Base-by-base conservation (phyloP, 495 filamentous ascomycete genomes). In the Chaetomidium leptoderma region DNA sequence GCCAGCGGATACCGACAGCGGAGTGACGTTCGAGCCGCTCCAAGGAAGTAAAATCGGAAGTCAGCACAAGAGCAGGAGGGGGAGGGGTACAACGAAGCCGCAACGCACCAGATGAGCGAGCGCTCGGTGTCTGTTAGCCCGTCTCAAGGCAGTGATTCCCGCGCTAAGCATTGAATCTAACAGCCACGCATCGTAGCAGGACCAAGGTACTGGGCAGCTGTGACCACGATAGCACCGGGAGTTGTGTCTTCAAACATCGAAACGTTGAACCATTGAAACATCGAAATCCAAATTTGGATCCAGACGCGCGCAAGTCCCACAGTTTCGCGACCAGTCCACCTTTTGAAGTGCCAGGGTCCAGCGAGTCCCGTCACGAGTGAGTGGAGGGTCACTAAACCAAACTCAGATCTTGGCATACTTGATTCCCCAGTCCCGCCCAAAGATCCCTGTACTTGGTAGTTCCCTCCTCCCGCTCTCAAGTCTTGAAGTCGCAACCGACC, bases 101-200 rank as follows among this genome's bases (percentile, higher is more conserved):
- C 44, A 36, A 51, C 47, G 11, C 10, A 59, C 57, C 48, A 48
- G 26, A 10, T 24, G 49, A 21, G 21, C 10, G 23, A 51, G 43
- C n/a, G 39, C 27, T 46, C 33, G 51, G 6, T 32, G 16, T 42
- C 37, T 56, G 46, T 24, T 56, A 51, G 43, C 64, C 57, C 63
- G 61, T 60, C 55, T 58, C 53, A 62, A 55, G 59, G 51, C 55
- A 43, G 37, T 40, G 59, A 52, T 50, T 65, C 66, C 62, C 49
- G 62, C 66, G 42, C 62, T 48, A 53, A 60, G 62, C 68, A 70
- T 70, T 64, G 64, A 39, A 51, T 11, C 24, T 40, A 53, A 33
- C 47, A 58, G 44, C 51, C 64, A 61, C 37, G 56, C 68, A 70
- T 70, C 32, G 36, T 66, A 58, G 50, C 53, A 36, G 26, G n/a